Evolutionary conservation across 768 basidiomycete species (phyloP), one percentile per base, ranked within the genome.

Genomic region (Suillus spraguei): DNA sequence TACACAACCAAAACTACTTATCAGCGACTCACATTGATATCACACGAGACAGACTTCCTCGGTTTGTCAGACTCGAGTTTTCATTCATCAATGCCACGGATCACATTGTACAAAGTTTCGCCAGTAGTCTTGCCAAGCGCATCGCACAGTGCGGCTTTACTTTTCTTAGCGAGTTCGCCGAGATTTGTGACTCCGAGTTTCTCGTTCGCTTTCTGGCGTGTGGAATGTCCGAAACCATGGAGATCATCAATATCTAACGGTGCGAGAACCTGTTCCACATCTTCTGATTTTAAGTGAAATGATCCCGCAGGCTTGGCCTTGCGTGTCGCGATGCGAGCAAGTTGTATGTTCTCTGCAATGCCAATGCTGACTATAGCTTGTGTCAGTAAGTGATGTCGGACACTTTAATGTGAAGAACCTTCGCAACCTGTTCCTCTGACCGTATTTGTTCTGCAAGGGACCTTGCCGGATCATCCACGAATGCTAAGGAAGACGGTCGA

Each of bases 261-360:
- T 0, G 84, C 83, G 4, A 96, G 78, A 44, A 92, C 79, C 1
- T 75, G 77, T 2, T 77, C 71, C 4, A 88, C 80, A 54, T 86
- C 83, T 13, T 79, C 80, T 4, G 78, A 78, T 0, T 81, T 67
- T 16, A 99, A 84, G 66, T 95, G 94, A 70, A 84, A 93, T 0
- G 92, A 87, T 2, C 90, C 89, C 0, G 90, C 95, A 0, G 97
- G 97, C 71, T 99, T 99, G 6, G 97, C 97, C 6, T 81, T 83
- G 9, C 92, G 86, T 0, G 95, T 96, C 3, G 97, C 97, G 8
- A 99, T 82, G 20, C 95, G 91, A 1, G 97, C 94, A 6, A 99
- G 87, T 53, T 97, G 87, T 67, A 97, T 91, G 76, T 98, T 99
- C 65, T 93, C 86, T 0, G 93, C 84, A 58, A 97, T 90, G 13